Evolutionary conservation across 768 basidiomycete genomes (phyloP).

Genomic region (Pulveroboletus sp.): DNA sequence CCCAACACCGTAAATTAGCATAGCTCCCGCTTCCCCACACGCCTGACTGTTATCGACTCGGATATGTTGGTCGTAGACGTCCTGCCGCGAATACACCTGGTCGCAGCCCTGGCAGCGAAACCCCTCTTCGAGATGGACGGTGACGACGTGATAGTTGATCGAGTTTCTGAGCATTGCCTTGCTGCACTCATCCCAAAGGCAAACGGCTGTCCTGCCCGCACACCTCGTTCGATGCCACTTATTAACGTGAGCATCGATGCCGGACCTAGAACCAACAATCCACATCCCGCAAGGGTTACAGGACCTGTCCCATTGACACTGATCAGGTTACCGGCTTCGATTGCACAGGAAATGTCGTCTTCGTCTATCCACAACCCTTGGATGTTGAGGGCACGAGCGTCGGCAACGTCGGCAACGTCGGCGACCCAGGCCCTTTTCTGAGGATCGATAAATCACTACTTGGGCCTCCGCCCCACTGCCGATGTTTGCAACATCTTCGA

Average conservation of each 20-base stretch:
- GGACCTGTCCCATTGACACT: slow-evolving; percentile 6
- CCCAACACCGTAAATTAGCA: background rate
- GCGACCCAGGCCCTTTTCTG: too few species aligned
- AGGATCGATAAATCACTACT: too few species aligned
- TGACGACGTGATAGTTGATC: slow-evolving; percentile 3
- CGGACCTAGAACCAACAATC: slow-evolving; percentile 3
- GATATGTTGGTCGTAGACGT: slow-evolving; percentile 3
- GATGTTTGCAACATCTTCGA: too few species aligned
- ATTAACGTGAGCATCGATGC: slow-evolving; percentile 1
- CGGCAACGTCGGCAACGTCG: background rate
- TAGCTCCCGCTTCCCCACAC: background rate
- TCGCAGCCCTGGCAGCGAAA: slow-evolving; percentile 5
- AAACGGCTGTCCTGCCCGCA: background rate
- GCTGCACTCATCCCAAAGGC: slow-evolving; percentile 7
- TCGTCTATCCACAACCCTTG: slow-evolving; percentile 5
- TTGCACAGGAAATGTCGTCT: background rate
- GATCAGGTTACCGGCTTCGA: background rate
- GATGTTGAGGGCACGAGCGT: background rate
- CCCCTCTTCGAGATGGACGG: slow-evolving; percentile 2
- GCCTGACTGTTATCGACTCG: background rate
- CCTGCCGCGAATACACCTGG: background rate
- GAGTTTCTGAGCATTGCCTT: slow-evolving; percentile 2
- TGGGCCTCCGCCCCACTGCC: too few species aligned
- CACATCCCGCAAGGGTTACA: slow-evolving; percentile 8
- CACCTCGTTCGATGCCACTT: background rate